Base-by-base conservation (phyloP, 2,329 filamentous ascomycete species). In the Bipolaris oryzae region DNA sequence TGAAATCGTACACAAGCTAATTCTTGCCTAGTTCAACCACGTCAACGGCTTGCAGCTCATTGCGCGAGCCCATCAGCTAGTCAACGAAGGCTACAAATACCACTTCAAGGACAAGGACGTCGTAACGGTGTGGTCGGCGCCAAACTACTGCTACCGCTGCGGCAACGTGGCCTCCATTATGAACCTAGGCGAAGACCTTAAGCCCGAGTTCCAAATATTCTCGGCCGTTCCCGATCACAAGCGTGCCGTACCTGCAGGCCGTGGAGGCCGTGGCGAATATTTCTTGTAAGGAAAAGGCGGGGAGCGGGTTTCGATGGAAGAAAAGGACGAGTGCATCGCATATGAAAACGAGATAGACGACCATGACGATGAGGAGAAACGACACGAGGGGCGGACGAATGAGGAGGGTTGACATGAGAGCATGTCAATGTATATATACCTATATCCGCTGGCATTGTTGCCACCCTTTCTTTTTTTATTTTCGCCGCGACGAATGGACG, bases 31-130 rank as follows among this genome's bases (percentile, higher is more conserved):
- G 79, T 91, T 91, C 77, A 90, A 90, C 72, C 88, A 91, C 69
- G 88, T 91, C 68, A 91, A 91, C 69, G 87, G 87, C 50, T 77
- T 91, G 34, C 85, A 86, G 57, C 81, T 91, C 58, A 90, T 91
- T 70, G 88, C 88, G 21, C 84, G 88, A 68, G 88, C 88, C 11
- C 88, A 91, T 78, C 88, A 91, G 72, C 80, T 91, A 20, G 89
- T 91, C 62, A 90, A 91, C 67, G 88, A 91, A 76, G 88, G 88
- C 55, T 91, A 89, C 80, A 91, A 91, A 86, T 98, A 96, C 76
- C 94, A 98, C 75, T 98, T 98, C 78, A 85, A 89, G 51, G 91
- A 96, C 75, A 94, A 95, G 79, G 96, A 96, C 49, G 97, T 99
- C 61, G 95, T 98, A 41, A 99, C 95, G 0, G 95, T 99, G 16